These are phyloP conservation scores for Salvia sclarea DNA, from an alignment of 305 asterid genomes.

Conservation along the genomic window DNA sequence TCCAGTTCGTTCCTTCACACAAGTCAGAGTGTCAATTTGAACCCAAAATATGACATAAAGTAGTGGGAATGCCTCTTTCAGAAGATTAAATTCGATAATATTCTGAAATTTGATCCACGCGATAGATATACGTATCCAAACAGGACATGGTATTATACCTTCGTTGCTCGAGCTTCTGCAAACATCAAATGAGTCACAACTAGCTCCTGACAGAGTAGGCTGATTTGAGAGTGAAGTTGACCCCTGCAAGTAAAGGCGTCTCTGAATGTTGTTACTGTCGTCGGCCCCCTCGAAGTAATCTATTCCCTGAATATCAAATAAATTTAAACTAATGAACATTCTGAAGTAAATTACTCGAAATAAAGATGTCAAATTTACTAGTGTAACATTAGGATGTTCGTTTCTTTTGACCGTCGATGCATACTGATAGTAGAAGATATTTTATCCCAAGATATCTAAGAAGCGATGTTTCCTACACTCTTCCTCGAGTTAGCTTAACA, in stretches of 20 bases:
- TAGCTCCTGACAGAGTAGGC: conserved; percentile 64
- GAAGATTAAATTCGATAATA: not conserved
- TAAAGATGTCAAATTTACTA: conserved; percentile 2
- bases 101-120: conserved; percentile 7
- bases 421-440: conserved; percentile 1
- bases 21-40: conserved; percentile 33
- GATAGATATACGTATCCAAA: not conserved
- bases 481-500: conserved; percentile 2
- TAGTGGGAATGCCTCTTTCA: no score
- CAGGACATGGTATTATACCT: conserved; percentile 44
- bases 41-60: not conserved
- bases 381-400: not conserved
- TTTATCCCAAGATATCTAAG: not conserved
- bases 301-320: conserved; percentile 46
- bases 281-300: conserved; percentile 41
- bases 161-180: conserved; percentile 46
- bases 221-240: conserved; percentile 50
- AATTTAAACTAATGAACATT: conserved; percentile 13
- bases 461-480: not conserved
- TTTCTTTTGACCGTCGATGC: not conserved
- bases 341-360: not conserved
- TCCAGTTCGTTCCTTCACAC: conserved; percentile 49
- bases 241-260: conserved; percentile 39
- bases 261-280: conserved; percentile 41
- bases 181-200: conserved; percentile 59